phyloP scores from a whole-genome alignment of 2,329 filamentous ascomycete genomes.

The Metarhizium sp. region DNA sequence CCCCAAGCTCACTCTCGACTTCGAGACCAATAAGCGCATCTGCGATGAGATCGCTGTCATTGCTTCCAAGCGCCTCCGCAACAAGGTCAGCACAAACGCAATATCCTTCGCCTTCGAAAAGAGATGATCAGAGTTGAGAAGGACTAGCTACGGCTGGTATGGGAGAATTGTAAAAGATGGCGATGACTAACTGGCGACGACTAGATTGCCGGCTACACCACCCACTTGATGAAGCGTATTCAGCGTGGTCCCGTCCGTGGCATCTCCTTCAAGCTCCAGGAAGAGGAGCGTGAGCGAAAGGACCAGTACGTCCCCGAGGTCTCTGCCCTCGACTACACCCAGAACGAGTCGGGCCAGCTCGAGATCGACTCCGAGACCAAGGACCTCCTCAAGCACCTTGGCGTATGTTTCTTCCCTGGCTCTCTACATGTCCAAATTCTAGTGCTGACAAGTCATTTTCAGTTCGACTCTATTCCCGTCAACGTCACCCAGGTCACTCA shows the following conservation, averaged over 20 bases:
- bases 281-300: conserved; percentile 99
- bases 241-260: conserved; percentile 98
- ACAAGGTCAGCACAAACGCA: conserved; percentile 62
- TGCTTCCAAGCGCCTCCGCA: conserved; percentile 95
- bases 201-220: conserved; percentile 96
- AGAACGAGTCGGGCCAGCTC: conserved; percentile 87
- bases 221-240: conserved; percentile 99
- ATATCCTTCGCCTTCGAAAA: conserved; percentile 10
- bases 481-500: conserved; percentile 88
- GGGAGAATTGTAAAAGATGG: not conserved
- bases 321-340: conserved; percentile 95
- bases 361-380: conserved; percentile 97
- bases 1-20: conserved; percentile 96
- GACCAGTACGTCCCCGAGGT: conserved; percentile 99
- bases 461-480: conserved; percentile 98
- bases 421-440: not conserved
- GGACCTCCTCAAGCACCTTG: conserved; percentile 96
- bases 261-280: conserved; percentile 99
- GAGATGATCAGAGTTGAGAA: conserved; percentile 16
- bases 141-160: not conserved
- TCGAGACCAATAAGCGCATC: conserved; percentile 99
- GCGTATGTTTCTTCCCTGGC: conserved; percentile 58
- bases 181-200: conserved; percentile 1
- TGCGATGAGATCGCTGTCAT: conserved; percentile 99
- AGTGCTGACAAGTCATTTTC: conserved; percentile 19